Base-by-base conservation (phyloP, 2,329 filamentous ascomycete species). In the Pseudogymnoascus sp. region DNA sequence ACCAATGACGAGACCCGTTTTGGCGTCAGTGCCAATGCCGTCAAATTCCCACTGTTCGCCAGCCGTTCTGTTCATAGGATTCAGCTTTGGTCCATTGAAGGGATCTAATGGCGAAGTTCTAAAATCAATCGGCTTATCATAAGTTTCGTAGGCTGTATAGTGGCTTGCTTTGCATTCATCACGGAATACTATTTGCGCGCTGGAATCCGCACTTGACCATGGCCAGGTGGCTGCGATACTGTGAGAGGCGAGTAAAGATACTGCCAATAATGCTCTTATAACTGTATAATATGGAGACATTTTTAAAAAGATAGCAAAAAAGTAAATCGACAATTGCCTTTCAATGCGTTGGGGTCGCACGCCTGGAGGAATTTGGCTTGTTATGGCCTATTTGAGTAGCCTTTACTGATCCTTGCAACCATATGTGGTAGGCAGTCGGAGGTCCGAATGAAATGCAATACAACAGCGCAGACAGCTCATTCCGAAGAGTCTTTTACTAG, bases 41-140 rank as follows among this genome's bases (percentile, higher is more conserved):
- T 72, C 70, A 31, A 72, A 72, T 39, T 70, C 70, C 71, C 71
- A 72, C 55, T 72, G 71, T 60, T 72, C 71, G 3, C 69, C 69
- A 1, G 63, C 67, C 1, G 69, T 65, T 12, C 64, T 64, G 60
- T 72, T 72, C 10, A 71, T 55, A 12, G 67, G 67, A 12, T 55
- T 27, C 18, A 71, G 66, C 37, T 65, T 67, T 6, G 69, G 69
- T 25, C 48, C 40, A 60, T 64, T 55, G 37, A 65, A 60, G 37
- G 15, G 37, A 15, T 39, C 37, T 39, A 39, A 39, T 39, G 37
- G 37, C 18, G 37, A 39, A 6, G 59, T 66, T 60, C 52, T 63
- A 27, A 65, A 62, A 40, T 45, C 31, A n/a, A 65, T 62, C 1
- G 60, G n/a, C 21, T 65, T 58, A 12, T 39, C 37, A 39, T 39